These are phyloP conservation scores for Tetradesmus obliquus DNA, from an alignment of 139 green algal genomes.

Conservation along the genomic window DNA sequence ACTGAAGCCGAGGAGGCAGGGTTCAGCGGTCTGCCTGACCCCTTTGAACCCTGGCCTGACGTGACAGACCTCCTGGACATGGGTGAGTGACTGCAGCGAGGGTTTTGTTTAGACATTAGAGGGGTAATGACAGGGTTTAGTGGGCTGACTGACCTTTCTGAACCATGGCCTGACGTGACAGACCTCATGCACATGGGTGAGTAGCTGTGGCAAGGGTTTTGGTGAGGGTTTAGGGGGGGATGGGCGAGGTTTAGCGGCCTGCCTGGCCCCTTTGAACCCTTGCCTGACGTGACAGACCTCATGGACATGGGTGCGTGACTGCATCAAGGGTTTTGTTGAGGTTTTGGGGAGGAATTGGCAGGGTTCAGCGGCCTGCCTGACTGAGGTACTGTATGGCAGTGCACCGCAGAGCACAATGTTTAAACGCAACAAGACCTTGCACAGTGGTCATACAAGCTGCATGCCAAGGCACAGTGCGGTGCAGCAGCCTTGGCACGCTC, in stretches of 20 bases:
- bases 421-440: too few species aligned
- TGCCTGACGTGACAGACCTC: conserved; percentile 63
- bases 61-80: conserved; percentile 55
- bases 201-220: neutral
- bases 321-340: neutral
- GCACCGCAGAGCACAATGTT: too few species aligned
- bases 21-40: conserved; percentile 51
- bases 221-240: too few species aligned
- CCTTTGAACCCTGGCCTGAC: conserved; percentile 72
- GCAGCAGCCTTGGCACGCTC: neutral
- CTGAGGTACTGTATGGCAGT: neutral
- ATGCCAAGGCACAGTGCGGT: too few species aligned
- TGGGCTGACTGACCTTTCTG: conserved; percentile 63
- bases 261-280: conserved; percentile 70
- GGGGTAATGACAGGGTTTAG: neutral
- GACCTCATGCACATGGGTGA: conserved; percentile 50
- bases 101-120: neutral
- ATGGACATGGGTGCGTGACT: conserved; percentile 44
- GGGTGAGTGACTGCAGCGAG: conserved; percentile 4
- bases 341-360: neutral
- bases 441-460: too few species aligned
- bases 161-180: conserved; percentile 65
- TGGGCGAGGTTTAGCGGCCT: conserved; percentile 15
- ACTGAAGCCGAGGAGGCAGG: conserved; percentile 40
- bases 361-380: conserved; percentile 45